Evolutionary conservation across 2,329 filamentous ascomycete genomes (phyloP).

Genomic region (Aaosphaeria pasadenensis): DNA sequence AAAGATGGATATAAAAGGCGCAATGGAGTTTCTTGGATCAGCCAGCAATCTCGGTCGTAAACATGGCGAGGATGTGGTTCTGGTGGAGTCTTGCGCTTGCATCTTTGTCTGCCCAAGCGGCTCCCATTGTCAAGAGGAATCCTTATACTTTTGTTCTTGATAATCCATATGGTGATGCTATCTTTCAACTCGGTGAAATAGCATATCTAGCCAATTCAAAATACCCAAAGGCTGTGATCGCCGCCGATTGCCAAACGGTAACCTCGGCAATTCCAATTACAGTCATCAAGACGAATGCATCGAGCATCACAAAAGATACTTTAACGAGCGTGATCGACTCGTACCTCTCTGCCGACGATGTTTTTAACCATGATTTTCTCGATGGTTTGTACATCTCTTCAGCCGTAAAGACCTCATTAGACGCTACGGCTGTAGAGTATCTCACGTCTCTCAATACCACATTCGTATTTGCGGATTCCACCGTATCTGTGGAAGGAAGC

Average conservation of each 20-base stretch:
- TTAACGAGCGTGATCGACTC: conserved; percentile 26
- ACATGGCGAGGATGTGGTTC: neutral
- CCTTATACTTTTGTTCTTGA: conserved; percentile 14
- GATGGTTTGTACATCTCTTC: conserved; percentile 30
- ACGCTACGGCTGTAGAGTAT: conserved; percentile 17
- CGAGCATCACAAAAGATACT: conserved; percentile 21
- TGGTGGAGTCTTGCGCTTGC: conserved; percentile 2
- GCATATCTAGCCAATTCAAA: conserved; percentile 37
- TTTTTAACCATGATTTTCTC: conserved; percentile 37
- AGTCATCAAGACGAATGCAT: conserved; percentile 27
- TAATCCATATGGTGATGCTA: conserved; percentile 25
- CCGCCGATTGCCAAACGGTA: conserved; percentile 1
- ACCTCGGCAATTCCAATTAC: conserved; percentile 18
- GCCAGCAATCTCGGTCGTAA: neutral
- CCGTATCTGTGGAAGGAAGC: conserved; percentile 6
- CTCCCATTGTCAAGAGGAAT: conserved; percentile 15
- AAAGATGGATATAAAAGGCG: neutral
- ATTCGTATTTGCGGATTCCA: conserved; percentile 12
- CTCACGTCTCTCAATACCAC: conserved; percentile 13
- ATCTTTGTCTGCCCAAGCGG: conserved; percentile 6
- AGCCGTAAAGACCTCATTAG: conserved; percentile 14
- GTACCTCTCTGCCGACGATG: conserved; percentile 36
- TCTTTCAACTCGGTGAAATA: conserved; percentile 36
- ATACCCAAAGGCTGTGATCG: conserved; percentile 23
- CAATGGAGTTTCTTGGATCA: neutral